Percentiles rank a stretch among this genome's conserved stretches.
phyloP scores from a whole-genome alignment of 1,284 basidiomycete genomes.

The Bjerkandera adusta region DNA sequence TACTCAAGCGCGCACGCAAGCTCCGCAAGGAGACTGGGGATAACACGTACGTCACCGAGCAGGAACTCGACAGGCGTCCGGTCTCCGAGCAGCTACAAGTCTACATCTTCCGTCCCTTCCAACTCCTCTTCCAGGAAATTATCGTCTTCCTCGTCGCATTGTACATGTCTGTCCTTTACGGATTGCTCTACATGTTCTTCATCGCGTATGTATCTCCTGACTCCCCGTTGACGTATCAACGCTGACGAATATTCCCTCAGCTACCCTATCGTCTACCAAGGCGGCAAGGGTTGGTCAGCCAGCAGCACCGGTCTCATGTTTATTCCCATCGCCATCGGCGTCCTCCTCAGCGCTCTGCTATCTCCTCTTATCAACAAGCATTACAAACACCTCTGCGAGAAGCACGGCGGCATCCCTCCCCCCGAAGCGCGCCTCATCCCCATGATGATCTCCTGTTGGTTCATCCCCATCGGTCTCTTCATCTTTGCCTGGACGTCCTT shows the following conservation, averaged over 20 bases:
- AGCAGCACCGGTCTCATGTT: conserved; percentile 46
- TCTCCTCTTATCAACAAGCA: conserved; percentile 38
- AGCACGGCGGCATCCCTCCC: conserved; percentile 33
- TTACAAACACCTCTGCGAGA: conserved; percentile 22
- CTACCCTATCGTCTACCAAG: conserved; percentile 41
- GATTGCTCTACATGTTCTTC: conserved; percentile 22
- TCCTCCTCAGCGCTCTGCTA: conserved; percentile 36
- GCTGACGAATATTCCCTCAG: conserved; percentile 11
- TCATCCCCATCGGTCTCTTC: conserved; percentile 34
- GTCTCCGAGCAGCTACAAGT: conserved; percentile 9
- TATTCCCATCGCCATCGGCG: conserved; percentile 43
- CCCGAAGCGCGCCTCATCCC: conserved; percentile 46
- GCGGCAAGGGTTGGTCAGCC: conserved; percentile 39
- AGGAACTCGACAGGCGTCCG: conserved; percentile 26
- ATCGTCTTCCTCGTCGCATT: conserved; percentile 45
- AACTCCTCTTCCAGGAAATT: conserved; percentile 41
- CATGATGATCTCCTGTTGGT: conserved; percentile 34
- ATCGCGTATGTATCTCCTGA: conserved; percentile 6
- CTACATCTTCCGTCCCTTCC: conserved; percentile 22
- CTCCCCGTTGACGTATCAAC: background rate
- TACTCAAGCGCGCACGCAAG: conserved; percentile 38
- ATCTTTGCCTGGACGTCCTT: conserved; percentile 35
- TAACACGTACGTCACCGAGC: conserved; percentile 37
- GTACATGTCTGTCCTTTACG: conserved; percentile 45
- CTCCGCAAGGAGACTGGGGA: conserved; percentile 36